Conservation (phyloP, 2,329 filamentous ascomycete species). For the Claviceps africana region DNA sequence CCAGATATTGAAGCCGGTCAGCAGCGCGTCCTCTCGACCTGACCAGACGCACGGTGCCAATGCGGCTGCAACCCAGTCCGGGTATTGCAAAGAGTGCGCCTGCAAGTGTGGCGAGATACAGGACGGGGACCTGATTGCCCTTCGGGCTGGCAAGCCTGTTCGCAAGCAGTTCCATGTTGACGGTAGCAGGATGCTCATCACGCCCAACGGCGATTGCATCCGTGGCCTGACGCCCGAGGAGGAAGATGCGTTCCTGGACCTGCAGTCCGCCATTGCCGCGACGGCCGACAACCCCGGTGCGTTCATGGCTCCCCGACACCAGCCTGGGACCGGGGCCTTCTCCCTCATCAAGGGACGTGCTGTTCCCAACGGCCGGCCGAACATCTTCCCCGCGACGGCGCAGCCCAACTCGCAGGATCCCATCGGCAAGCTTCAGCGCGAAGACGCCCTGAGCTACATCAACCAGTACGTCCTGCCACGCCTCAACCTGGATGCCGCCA, state of each 20-base stretch:
- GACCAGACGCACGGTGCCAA: constrained; percentile 12
- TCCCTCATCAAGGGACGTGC: constrained; percentile 50
- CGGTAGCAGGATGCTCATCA: constrained; percentile 55
- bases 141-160: constrained; percentile 44
- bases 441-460: constrained; percentile 53
- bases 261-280: constrained; percentile 46
- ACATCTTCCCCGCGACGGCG: constrained; percentile 41
- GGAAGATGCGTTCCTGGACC: constrained; percentile 53
- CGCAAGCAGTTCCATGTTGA: constrained; percentile 44
- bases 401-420: constrained; percentile 40
- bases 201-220: constrained; percentile 63
- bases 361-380: constrained; percentile 48
- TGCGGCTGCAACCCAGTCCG: constrained; percentile 11
- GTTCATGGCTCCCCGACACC: constrained; percentile 42
- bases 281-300: constrained; percentile 37
- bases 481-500: constrained; percentile 37
- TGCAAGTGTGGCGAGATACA: constrained; percentile 28
- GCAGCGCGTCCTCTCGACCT: constrained; percentile 15
- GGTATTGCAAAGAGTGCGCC: constrained; percentile 22
- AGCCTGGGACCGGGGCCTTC: constrained; percentile 40
- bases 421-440: constrained; percentile 49
- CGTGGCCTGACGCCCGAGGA: constrained; percentile 55
- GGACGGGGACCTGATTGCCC: constrained; percentile 36
- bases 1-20: constrained; percentile 23
- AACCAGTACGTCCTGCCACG: constrained; percentile 54